A percentile compares a stretch with the other conserved stretches of the same genome.
Evolutionary conservation across 225 moss, liverwort and hornwort genomes (phyloP).

Genomic region (Rhytidiadelphus loreus): DNA sequence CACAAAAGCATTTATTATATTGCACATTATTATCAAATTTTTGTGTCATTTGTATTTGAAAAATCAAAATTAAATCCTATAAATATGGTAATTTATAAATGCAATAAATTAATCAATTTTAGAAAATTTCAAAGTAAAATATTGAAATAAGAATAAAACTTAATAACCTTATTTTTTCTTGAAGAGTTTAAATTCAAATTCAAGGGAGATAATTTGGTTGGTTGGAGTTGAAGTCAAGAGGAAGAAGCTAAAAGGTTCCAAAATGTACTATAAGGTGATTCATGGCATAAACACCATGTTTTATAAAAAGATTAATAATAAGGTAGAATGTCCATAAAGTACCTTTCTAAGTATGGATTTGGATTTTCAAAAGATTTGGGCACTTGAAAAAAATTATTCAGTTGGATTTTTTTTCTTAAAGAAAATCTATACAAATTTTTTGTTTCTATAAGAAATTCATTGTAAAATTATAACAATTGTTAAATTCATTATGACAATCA

Average conservation of each 20-base stretch:
- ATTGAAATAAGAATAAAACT: neutral
- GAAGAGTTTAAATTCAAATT: neutral
- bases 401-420: neutral
- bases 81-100: neutral
- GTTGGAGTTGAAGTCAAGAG: neutral
- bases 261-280: rapidly evolving
- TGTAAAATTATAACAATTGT: neutral
- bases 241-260: neutral
- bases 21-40: neutral
- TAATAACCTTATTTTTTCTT: neutral
- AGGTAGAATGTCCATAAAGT: neutral
- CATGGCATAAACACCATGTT: neutral
- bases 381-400: neutral
- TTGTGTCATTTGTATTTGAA: neutral
- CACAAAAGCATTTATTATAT: neutral
- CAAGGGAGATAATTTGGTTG: neutral
- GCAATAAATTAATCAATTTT: neutral
- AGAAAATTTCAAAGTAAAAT: neutral
- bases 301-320: neutral
- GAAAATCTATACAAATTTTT: too few relatives aligned
- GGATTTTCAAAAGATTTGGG: neutral
- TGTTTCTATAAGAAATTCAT: neutral
- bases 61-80: neutral
- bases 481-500: neutral
- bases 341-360: neutral